Evolutionary conservation across 192 early-diverging fungal genomes (phyloP).

Genomic region (Neocallimastix lanati): DNA sequence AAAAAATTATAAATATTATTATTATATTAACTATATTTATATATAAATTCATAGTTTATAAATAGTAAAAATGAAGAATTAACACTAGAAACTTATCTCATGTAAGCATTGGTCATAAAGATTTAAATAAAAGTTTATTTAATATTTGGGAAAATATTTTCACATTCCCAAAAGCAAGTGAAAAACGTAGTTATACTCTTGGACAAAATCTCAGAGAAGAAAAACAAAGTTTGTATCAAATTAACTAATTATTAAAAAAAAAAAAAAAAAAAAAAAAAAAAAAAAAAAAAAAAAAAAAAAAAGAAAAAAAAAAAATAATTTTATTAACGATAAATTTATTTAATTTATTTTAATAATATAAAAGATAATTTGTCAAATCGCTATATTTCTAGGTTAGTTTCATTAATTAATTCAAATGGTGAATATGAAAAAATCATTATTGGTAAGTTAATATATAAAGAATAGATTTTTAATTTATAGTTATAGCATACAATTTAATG

Average conservation of each 20-base stretch:
- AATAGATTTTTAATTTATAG: background rate
- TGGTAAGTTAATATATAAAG: conserved; percentile 19
- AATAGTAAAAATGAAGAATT: conserved; percentile 1
- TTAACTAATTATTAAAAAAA: too few relatives aligned
- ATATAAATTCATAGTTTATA: too few relatives aligned
- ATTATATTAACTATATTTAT: too few relatives aligned
- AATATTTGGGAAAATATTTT: conserved; percentile 75
- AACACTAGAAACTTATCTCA: conserved; percentile 18
- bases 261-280: too few relatives aligned
- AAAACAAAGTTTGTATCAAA: conserved; percentile 6
- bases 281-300: too few relatives aligned
- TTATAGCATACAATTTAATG: too few relatives aligned
- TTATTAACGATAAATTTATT: too few relatives aligned
- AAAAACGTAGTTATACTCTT: background rate
- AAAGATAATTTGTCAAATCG: conserved; percentile 13
- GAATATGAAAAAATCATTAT: conserved; percentile 75
- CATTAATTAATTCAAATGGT: conserved; percentile 40
- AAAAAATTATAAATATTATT: too few relatives aligned
- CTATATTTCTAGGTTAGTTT: conserved; percentile 29
- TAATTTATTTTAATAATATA: too few relatives aligned
- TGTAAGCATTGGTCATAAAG: conserved; percentile 52
- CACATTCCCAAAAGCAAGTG: conserved; percentile 9
- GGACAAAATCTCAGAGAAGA: background rate
- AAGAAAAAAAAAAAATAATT: too few relatives aligned
- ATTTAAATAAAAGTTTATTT: conserved; percentile 57